phyloP scores from a whole-genome alignment of 192 early-diverging fungal genomes.

The Coemansia sp. region DNA sequence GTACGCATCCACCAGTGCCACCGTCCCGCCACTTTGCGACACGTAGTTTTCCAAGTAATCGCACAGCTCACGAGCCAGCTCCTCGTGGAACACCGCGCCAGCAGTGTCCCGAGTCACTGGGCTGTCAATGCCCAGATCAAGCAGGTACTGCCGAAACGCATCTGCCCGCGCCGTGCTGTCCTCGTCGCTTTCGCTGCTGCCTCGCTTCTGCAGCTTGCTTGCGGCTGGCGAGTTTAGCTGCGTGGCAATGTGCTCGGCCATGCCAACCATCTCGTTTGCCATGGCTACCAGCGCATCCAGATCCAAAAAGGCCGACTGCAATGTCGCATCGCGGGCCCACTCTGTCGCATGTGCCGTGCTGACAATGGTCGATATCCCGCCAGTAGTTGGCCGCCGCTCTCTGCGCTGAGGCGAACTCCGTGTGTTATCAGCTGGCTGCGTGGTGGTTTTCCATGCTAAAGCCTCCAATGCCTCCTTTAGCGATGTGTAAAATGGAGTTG shows the following conservation, averaged over 20 bases:
- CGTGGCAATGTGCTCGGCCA: conserved; percentile 53
- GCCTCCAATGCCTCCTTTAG: conserved; percentile 62
- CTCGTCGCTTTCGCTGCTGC: conserved; percentile 28
- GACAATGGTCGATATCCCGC: conserved; percentile 49
- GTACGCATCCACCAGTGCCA: conserved; percentile 85
- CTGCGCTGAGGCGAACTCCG: not conserved
- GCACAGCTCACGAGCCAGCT: conserved; percentile 81
- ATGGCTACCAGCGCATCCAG: conserved; percentile 83
- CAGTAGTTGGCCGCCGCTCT: conserved; percentile 18
- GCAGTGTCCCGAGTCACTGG: conserved; percentile 90
- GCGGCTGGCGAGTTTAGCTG: conserved; percentile 49
- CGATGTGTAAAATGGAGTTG: conserved; percentile 57
- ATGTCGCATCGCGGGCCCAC: conserved; percentile 63
- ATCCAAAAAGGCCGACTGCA: conserved; percentile 84
- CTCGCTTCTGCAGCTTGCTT: conserved; percentile 31
- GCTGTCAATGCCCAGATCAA: conserved; percentile 86
- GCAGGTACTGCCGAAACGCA: conserved; percentile 59
- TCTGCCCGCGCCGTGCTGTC: conserved; percentile 26
- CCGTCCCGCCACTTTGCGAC: conserved; percentile 64
- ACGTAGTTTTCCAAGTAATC: conserved; percentile 77
- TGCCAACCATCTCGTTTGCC: conserved; percentile 81
- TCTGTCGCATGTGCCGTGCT: conserved; percentile 62
- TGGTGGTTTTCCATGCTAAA: conserved; percentile 27
- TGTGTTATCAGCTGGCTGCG: not conserved
- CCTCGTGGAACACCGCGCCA: conserved; percentile 81